These are phyloP conservation scores for Penicillium canescens DNA, from an alignment of 495 filamentous ascomycete genomes.

Conservation along the genomic window DNA sequence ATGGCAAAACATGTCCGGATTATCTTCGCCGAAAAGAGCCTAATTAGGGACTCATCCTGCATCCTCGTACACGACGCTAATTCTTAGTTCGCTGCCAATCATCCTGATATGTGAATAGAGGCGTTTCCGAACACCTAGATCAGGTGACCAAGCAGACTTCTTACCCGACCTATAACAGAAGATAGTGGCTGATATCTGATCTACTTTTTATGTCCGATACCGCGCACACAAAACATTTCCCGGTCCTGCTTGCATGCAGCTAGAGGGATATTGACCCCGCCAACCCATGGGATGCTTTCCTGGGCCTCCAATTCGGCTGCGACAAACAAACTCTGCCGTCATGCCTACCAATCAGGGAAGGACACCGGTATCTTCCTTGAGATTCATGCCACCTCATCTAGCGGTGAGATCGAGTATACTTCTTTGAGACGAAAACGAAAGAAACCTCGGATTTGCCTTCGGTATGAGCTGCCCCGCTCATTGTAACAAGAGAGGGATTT, in stretches of 20 bases:
- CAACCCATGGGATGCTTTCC: conserved; percentile 26
- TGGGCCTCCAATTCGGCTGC: conserved; percentile 18
- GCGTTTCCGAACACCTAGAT: not conserved
- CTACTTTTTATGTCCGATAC: conserved; percentile 10
- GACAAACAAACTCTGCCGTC: conserved; percentile 9
- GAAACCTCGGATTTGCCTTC: not conserved
- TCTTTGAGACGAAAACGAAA: conserved; percentile 4
- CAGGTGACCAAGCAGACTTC: conserved; percentile 1
- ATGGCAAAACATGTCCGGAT: conserved; percentile 7
- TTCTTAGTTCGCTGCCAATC: conserved; percentile 3
- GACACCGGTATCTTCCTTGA: not conserved
- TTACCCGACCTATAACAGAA: not conserved
- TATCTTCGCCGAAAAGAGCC: conserved; percentile 2
- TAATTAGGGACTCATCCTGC: conserved; percentile 14
- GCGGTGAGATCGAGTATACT: conserved; percentile 28
- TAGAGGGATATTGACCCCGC: conserved; percentile 6
- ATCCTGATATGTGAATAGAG: conserved; percentile 1
- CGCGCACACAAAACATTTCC: not conserved
- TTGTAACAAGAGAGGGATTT: not conserved
- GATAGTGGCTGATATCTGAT: not conserved
- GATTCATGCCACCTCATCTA: conserved; percentile 24
- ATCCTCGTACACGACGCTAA: conserved; percentile 3
- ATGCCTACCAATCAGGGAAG: conserved; percentile 9
- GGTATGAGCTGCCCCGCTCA: conserved; percentile 2
- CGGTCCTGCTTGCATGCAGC: conserved; percentile 7